A percentile compares a stretch with the other conserved stretches of the same genome.
phyloP scores from a whole-genome alignment of 352 stramenopile species.

The Phytophthora pinifolia region DNA sequence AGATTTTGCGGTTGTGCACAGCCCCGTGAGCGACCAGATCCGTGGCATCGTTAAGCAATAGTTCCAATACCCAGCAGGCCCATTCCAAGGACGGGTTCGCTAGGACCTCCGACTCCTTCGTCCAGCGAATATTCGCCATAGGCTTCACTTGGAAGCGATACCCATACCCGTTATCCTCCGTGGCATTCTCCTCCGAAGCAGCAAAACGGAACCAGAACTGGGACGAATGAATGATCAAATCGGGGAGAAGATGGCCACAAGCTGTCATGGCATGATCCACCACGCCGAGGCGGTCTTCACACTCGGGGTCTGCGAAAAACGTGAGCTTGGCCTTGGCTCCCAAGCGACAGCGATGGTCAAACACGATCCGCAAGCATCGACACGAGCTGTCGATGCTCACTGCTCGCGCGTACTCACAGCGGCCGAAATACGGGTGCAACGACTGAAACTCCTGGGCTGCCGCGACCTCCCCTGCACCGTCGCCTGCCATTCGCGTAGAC shows the following conservation, averaged over 20 bases:
- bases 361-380: slow-evolving; percentile 73
- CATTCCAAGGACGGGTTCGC: slow-evolving; percentile 78
- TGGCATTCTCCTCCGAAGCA: slow-evolving; percentile 60
- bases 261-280: slow-evolving; percentile 51
- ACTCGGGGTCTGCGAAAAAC: slow-evolving; percentile 76
- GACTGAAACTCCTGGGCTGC: slow-evolving; percentile 68
- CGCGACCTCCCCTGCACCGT: slow-evolving; percentile 36
- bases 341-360: slow-evolving; percentile 77
- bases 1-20: slow-evolving; percentile 84
- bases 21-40: slow-evolving; percentile 63
- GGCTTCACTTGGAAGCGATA: slow-evolving; percentile 85
- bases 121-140: slow-evolving; percentile 78
- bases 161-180: slow-evolving; percentile 70
- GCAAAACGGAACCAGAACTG: slow-evolving; percentile 86
- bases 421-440: slow-evolving; percentile 84
- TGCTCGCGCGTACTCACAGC: slow-evolving; percentile 73
- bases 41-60: slow-evolving; percentile 75
- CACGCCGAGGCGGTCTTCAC: slow-evolving; percentile 49
- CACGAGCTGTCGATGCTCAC: slow-evolving; percentile 53
- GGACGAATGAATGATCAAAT: slow-evolving; percentile 71
- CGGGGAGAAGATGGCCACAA: slow-evolving; percentile 41
- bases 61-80: slow-evolving; percentile 84
- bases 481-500: slow-evolving; percentile 69
- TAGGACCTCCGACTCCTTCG: slow-evolving; percentile 78
- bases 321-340: slow-evolving; percentile 67